Percentiles rank a stretch among this genome's conserved stretches.
Evolutionary conservation across 2,329 filamentous ascomycete genomes (phyloP).

Genomic region (Shiraia sp.): DNA sequence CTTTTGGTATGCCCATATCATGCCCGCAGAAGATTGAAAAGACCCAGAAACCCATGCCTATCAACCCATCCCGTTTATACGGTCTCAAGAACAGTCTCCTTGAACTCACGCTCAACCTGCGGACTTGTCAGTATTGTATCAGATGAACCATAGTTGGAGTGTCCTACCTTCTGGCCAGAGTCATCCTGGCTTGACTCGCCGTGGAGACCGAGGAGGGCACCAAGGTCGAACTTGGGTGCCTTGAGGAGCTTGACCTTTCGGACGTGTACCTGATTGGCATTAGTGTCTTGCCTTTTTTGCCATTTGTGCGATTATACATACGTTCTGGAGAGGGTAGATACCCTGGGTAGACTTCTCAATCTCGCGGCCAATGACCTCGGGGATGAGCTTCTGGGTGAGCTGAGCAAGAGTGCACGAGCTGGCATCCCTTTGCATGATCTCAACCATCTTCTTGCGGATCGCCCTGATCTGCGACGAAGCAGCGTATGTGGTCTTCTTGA

Average conservation of each 20-base stretch:
- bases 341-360: conserved; percentile 99
- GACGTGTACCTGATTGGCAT: conserved; percentile 80
- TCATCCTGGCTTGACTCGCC: conserved; percentile 96
- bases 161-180: conserved; percentile 85
- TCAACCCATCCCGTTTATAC: conserved; percentile 68
- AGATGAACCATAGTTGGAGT: neutral
- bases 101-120: conserved; percentile 87
- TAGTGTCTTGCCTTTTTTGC: conserved; percentile 25
- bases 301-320: conserved; percentile 51
- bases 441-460: conserved; percentile 99
- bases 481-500: conserved; percentile 99
- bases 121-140: conserved; percentile 5
- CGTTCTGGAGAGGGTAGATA: conserved; percentile 99
- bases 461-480: conserved; percentile 94
- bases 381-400: conserved; percentile 98
- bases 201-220: conserved; percentile 93
- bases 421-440: conserved; percentile 98
- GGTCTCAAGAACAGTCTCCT: conserved; percentile 92
- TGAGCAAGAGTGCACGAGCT: conserved; percentile 91
- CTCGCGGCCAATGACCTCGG: conserved; percentile 98
- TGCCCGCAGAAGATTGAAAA: conserved; percentile 45
- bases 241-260: conserved; percentile 99
- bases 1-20: conserved; percentile 48
- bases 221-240: conserved; percentile 98
- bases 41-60: conserved; percentile 44